Evolutionary conservation across 345 rosid species (phyloP).

Genomic region (Aquilaria yunnanensis): DNA sequence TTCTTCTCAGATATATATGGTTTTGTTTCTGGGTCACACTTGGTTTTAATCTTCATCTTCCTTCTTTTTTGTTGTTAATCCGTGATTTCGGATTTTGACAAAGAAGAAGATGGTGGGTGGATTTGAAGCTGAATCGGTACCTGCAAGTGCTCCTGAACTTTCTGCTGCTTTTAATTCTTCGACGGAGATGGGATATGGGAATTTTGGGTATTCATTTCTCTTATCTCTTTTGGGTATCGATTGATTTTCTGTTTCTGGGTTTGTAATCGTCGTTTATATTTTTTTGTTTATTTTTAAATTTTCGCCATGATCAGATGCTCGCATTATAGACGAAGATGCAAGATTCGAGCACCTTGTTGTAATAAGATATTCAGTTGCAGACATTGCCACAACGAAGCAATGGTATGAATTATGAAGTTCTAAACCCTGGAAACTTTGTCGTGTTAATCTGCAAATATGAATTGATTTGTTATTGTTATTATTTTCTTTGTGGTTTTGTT

Average conservation of each 20-base stretch:
- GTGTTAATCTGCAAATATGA: neutral
- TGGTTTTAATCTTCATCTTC: too few species aligned
- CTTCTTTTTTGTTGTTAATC: too few species aligned
- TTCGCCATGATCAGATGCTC: constrained; percentile 41
- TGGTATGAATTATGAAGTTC: constrained; percentile 27
- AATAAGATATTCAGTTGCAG: constrained; percentile 77
- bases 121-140: neutral
- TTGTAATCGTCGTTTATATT: neutral
- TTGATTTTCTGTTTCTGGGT: neutral
- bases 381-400: constrained; percentile 86
- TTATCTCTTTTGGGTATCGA: neutral
- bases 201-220: constrained; percentile 47
- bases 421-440: too few species aligned
- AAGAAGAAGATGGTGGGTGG: constrained; percentile 3
- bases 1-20: too few species aligned
- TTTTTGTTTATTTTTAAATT: neutral
- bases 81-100: too few species aligned
- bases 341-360: constrained; percentile 84
- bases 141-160: constrained; percentile 4
- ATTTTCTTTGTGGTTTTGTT: constrained; percentile 1
- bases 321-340: constrained; percentile 82
- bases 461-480: neutral
- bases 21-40: too few species aligned
- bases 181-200: constrained; percentile 46
- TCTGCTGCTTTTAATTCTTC: constrained; percentile 11